Conservation (phyloP, 2,329 filamentous ascomycete species). For the Xenoacremonium recifei region DNA sequence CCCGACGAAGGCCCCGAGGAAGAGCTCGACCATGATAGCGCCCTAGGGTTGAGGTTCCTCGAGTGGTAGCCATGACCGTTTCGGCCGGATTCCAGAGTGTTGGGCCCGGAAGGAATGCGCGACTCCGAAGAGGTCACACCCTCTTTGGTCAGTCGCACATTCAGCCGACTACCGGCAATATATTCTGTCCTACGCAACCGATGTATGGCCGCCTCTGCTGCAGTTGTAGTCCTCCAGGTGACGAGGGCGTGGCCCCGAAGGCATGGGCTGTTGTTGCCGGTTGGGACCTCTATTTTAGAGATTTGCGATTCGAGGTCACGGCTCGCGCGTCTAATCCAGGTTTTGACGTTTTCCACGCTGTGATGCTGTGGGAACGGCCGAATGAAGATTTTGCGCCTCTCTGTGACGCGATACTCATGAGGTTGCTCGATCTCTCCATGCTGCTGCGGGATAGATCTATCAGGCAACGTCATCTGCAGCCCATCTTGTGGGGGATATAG, state of each 20-base stretch:
- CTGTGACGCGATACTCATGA: slow-evolving; percentile 8
- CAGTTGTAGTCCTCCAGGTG: slow-evolving; percentile 17
- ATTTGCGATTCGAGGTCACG: slow-evolving; percentile 13
- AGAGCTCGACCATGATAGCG: no score
- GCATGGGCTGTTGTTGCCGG: slow-evolving; percentile 16
- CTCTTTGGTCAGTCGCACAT: slow-evolving; percentile 20
- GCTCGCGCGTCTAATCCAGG: slow-evolving; percentile 27
- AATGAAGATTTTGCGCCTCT: slow-evolving; percentile 24
- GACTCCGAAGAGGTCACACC: slow-evolving; percentile 8
- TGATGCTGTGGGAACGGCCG: slow-evolving; percentile 24
- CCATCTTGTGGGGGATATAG: no score
- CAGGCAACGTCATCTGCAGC: no score
- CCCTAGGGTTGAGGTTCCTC: no score
- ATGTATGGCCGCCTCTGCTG: slow-evolving; percentile 22
- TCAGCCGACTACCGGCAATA: slow-evolving; percentile 20
- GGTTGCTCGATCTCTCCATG: no score
- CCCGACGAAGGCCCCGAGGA: no score
- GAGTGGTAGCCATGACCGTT: slow-evolving; percentile 9
- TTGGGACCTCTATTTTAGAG: slow-evolving; percentile 24
- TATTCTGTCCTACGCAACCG: slow-evolving; percentile 26
- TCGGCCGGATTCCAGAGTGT: slow-evolving; percentile 1
- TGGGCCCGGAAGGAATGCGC: slow-evolving; percentile 9
- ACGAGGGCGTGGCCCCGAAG: slow-evolving; percentile 27
- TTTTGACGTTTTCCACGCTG: slow-evolving; percentile 19
- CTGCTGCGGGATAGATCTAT: no score